Percentiles rank a stretch among this genome's conserved stretches.
These are phyloP conservation scores for Hemisphaericaspora xylofermentans DNA, from an alignment of 1,139 yeast genomes.

Conservation along the genomic window DNA sequence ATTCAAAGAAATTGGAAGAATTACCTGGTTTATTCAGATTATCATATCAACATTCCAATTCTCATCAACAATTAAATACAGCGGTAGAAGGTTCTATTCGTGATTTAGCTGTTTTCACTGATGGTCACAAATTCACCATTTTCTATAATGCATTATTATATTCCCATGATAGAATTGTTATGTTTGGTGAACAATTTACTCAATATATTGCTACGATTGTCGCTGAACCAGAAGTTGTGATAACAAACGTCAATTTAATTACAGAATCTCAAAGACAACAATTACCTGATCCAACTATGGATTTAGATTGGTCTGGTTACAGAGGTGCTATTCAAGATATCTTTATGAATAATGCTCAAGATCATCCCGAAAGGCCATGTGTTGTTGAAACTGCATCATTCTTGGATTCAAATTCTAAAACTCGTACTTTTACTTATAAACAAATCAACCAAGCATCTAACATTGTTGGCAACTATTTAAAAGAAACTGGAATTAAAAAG, in stretches of 20 bases:
- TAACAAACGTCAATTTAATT: slow-evolving; percentile 66
- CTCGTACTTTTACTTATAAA: slow-evolving; percentile 74
- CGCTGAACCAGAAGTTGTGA: slow-evolving; percentile 29
- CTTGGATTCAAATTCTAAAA: slow-evolving; percentile 50
- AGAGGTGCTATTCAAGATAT: slow-evolving; percentile 97
- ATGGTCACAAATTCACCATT: slow-evolving; percentile 34
- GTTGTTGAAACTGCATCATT: slow-evolving; percentile 88
- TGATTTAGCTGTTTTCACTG: slow-evolving; percentile 58
- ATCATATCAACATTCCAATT: slow-evolving; percentile 54
- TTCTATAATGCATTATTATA: slow-evolving; percentile 78
- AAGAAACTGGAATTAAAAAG: slow-evolving; percentile 73
- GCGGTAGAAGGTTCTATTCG: slow-evolving; percentile 55
- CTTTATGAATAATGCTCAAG: slow-evolving; percentile 78
- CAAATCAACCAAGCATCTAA: slow-evolving; percentile 95
- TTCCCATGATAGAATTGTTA: slow-evolving; percentile 63
- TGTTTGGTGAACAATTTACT: slow-evolving; percentile 70
- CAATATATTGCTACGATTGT: slow-evolving; percentile 45
- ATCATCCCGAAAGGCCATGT: slow-evolving; percentile 82
- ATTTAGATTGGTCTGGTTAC: slow-evolving; percentile 87
- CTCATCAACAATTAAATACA: slow-evolving; percentile 46
- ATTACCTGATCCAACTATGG: slow-evolving; percentile 85
- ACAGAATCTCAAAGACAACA: slow-evolving; percentile 57
- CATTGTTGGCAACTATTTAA: slow-evolving; percentile 84
- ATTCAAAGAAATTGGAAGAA: slow-evolving; percentile 49
- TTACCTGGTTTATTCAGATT: slow-evolving; percentile 66